Evolutionary conservation across 73 alveolate genomes (phyloP).

Genomic region (Loxodes magnus): DNA sequence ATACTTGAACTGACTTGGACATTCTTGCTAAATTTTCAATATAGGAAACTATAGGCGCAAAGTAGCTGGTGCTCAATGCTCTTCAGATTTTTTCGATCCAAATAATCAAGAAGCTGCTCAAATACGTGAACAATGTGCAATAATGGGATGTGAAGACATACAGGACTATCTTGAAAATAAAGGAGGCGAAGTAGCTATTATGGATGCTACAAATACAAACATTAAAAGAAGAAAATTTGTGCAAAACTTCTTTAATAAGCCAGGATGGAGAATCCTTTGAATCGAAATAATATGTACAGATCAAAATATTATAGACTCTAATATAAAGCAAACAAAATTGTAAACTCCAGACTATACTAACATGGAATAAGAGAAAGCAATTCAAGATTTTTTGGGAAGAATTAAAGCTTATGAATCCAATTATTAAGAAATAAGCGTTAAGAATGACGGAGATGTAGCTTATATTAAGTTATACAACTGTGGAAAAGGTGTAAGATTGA

Average conservation of each 20-base stretch:
- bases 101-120: background rate
- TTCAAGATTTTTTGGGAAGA: conserved; percentile 13
- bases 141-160: background rate
- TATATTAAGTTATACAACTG: conserved; percentile 11
- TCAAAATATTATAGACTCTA: conserved; percentile 7
- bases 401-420: conserved; percentile 12
- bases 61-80: conserved; percentile 5
- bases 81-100: conserved; percentile 8
- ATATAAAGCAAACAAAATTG: conserved; percentile 13
- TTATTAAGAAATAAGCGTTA: conserved; percentile 14
- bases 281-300: conserved; percentile 15
- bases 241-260: conserved; percentile 12
- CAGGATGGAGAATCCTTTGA: too few relatives aligned
- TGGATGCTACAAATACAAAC: conserved; percentile 26
- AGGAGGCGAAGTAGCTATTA: conserved; percentile 12
- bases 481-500: conserved; percentile 1
- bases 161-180: conserved; percentile 3
- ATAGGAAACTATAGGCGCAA: conserved; percentile 22
- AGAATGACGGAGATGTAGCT: background rate
- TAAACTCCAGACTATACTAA: conserved; percentile 16
- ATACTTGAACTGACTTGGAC: conserved; percentile 21
- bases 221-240: conserved; percentile 5
- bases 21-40: conserved; percentile 14
- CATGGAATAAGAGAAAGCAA: conserved; percentile 12
- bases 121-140: conserved; percentile 14